Evolutionary conservation across 2,329 filamentous ascomycete genomes (phyloP), one percentile per base, ranked within the genome.

Genomic region (Ophiostoma australiae): DNA sequence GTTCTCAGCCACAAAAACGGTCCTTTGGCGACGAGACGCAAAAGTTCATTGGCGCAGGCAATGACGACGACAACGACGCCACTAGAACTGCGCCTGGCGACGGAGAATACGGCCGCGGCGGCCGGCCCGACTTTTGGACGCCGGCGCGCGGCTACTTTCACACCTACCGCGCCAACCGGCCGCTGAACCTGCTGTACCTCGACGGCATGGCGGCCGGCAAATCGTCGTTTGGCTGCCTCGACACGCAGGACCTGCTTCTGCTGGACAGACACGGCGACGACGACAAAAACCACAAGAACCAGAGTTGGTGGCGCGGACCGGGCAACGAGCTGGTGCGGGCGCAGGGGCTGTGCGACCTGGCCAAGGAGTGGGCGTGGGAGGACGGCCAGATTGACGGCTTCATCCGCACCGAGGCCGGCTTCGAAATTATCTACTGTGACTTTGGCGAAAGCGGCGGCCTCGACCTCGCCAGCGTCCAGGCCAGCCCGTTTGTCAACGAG

Each of bases 141-240:
- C 20, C 74, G 1, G n/a, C 48, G 0, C 78, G 79, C 35, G 90
- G 90, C 8, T 91, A 88, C 75, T 80, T 92, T 1, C 90, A 92
- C 75, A 89, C 85, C 0, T 93, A 92, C 76, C 82, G 82, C 7
- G 84, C 89, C 3, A 84, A 80, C 1, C 83, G 85, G 17, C 80
- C 85, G 4, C 80, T 92, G 0, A 83, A 84, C 13, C 80, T 92
- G 3, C 79, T 93, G 3, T 91, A 92, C 75, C 77, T 92, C 20
- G 91, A 93, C 76, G 90, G 90, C 4, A 88, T 89, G 82, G 85
- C 86, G 2, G 90, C 89, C 0, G 90, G 83, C 1, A 92, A 92
- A 74, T 86, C 86, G 0, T 68, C 76, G 1, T 86, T 88, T 76
- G 90, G 90, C 3, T 91, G 89, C 0, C 81, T 92, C 2, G 90